Base-by-base conservation (phyloP, 164 flowering plant species). In the Vitis rotundifolia region DNA sequence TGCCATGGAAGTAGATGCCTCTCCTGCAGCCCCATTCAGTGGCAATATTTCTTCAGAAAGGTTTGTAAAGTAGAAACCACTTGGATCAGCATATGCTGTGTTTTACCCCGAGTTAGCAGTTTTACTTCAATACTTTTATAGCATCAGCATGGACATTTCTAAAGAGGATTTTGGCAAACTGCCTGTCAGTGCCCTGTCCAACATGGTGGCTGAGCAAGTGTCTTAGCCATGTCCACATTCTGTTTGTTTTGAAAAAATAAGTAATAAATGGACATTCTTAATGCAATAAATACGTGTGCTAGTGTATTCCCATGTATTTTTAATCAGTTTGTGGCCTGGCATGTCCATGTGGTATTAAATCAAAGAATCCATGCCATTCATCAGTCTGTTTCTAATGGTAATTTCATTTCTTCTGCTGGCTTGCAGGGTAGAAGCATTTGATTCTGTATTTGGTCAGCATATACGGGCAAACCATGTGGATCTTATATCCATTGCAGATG, bases 1-100 rank as follows among this genome's bases (percentile, higher is more conserved):
- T 67, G 84, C 91, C 67, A 95, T 92, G 99, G 99, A 95, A 49
- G 84, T 90, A n/a, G 99, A 95, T 70, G 88, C 82, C 5, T 77
- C 87, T 71, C 82, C 93, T 68, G 76, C 80, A 52, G 75, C 73
- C 55, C 83, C 60, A 29, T 29, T 84, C 5, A 67, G 63, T 64
- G 15, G 29, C 19, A 60, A 69, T 67, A 59, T 81, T 68, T 70
- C 94, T 54, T 67, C 80, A 11, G 91, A 94, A 76, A 94, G 97
- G 99, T 94, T 4, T 60, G 70, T 55, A 8, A 48, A 15, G 6
- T 52, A 12, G 67, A 59, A 55, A 47, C 26, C 37, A 61, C 15
- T 5, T 64, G 48, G 19, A 13, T 9, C 22, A 26, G 14, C 26
- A 55, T 50, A 64, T 26, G 16, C 12, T 53, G 44, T 53, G 14